Base-by-base conservation (phyloP, 2,329 filamentous ascomycete genomes). In the Aspergillus sclerotialis region DNA sequence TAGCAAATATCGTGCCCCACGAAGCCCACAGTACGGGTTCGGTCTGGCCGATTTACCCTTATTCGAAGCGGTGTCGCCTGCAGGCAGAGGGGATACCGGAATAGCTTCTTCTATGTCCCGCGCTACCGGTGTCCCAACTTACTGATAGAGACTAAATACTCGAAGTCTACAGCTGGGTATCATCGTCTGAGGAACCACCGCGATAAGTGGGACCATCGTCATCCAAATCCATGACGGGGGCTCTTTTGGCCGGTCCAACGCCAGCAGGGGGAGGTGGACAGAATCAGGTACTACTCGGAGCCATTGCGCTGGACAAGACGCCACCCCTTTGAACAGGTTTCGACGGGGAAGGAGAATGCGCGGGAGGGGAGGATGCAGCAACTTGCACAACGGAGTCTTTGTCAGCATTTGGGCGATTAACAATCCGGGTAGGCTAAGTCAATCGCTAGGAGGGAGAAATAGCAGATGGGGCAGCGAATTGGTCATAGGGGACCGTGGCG, bases 301-400 rank as follows among this genome's bases (percentile, higher is more conserved):
- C 84, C 68, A 93, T 82, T 28, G 76, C 63, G 42, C 69, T 78
- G n/a, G n/a, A n/a, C n/a, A n/a, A n/a, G 19, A 69, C 58, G 28
- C 66, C 67, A 49, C 56, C 55, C 46, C 53, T 49, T 48, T 52
- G 48, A 29, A 36, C 44, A 39, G 48, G 52, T 35, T 55, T 56
- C 23, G 62, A 57, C n/a, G 64, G 58, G 23, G 66, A 58, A 15
- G 58, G 53, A 10, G 64, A 56, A n/a, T 67, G 60, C 39, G 75
- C 73, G 37, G 80, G 72, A 2, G 88, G 89, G 1, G 90, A 95
- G 3, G 89, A 95, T n/a, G 86, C 85, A 18, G 82, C 80, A 3
- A 95, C 89, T 58, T 94, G 89, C 36, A 95, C 68, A 32, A 73
- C 55, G n/a, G n/a, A n/a, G 35, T 50, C 41, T 37, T 46, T 50